These are phyloP conservation scores for Fagopyrum esculentum DNA, from an alignment of 148 eudicot species.

Conservation along the genomic window DNA sequence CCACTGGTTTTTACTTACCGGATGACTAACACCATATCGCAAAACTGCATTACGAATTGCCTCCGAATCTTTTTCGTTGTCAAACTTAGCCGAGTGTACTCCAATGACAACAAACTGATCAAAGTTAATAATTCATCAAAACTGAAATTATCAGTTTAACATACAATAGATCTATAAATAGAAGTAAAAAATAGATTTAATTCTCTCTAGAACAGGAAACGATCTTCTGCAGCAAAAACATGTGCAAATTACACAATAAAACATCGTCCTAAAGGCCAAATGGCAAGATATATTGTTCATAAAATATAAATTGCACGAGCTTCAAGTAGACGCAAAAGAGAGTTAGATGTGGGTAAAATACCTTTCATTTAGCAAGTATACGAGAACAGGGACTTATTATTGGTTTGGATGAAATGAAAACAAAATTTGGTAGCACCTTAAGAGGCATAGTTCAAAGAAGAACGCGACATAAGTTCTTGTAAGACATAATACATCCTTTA, in stretches of 20 bases:
- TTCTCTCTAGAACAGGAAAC: not conserved
- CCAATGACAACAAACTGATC: slow-evolving; percentile 83
- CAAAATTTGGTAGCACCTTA: too few relatives aligned
- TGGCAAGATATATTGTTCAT: not conserved
- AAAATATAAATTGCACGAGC: too few relatives aligned
- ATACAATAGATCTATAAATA: not conserved
- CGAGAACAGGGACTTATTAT: too few relatives aligned
- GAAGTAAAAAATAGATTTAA: not conserved
- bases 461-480: too few relatives aligned
- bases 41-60: slow-evolving; percentile 88
- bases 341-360: too few relatives aligned
- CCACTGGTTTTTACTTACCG: slow-evolving; percentile 43
- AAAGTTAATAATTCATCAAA: slow-evolving; percentile 7
- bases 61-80: slow-evolving; percentile 90
- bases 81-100: slow-evolving; percentile 97
- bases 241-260: not conserved
- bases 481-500: too few relatives aligned
- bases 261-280: not conserved
- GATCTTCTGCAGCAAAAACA: not conserved
- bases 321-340: too few relatives aligned
- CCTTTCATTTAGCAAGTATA: too few relatives aligned
- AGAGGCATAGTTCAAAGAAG: too few relatives aligned
- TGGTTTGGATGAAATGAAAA: too few relatives aligned
- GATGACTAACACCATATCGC: slow-evolving; percentile 78
- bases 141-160: slow-evolving; percentile 2